A percentile compares a stretch with the other conserved stretches of the same genome.
Evolutionary conservation across 805 yeast genomes (phyloP).

Genomic region (Osmozyma mogii): DNA sequence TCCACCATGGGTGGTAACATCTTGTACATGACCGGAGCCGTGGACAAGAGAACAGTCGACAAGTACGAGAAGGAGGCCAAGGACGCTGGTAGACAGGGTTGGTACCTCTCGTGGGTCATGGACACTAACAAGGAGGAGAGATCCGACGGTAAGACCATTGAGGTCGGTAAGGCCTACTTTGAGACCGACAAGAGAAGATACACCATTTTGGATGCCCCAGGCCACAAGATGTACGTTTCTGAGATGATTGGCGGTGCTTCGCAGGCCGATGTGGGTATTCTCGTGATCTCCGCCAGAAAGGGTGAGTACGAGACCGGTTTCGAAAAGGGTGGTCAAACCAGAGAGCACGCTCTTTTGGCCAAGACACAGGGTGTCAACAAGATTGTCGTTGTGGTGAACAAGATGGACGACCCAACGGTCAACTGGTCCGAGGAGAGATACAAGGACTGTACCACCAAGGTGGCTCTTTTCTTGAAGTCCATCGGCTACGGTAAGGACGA

Average conservation of each 20-base stretch:
- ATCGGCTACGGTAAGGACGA: conserved; percentile 87
- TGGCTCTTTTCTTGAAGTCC: conserved; percentile 70
- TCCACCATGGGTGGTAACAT: conserved; percentile 99
- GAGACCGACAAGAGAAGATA: conserved; percentile 98
- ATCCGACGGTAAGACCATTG: conserved; percentile 97
- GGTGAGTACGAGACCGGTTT: conserved; percentile 99
- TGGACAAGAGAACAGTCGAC: conserved; percentile 96
- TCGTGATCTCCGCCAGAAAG: conserved; percentile 95
- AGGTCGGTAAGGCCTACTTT: conserved; percentile 95
- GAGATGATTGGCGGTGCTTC: conserved; percentile 99
- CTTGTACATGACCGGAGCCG: conserved; percentile 88
- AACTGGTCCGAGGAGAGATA: conserved; percentile 93
- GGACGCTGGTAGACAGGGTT: conserved; percentile 99
- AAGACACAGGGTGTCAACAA: conserved; percentile 98
- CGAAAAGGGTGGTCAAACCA: conserved; percentile 97
- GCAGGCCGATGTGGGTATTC: conserved; percentile 97
- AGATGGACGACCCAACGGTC: conserved; percentile 98
- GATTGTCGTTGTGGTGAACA: conserved; percentile 88
- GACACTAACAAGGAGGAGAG: conserved; percentile 99
- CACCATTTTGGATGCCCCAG: conserved; percentile 98
- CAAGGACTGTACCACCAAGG: conserved; percentile 86
- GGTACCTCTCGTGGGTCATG: conserved; percentile 99
- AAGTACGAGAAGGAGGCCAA: conserved; percentile 97
- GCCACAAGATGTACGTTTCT: conserved; percentile 97
- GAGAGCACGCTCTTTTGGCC: conserved; percentile 96